Conservation (phyloP, 805 yeast species). For the Kodamaea hsintzibuensis region DNA sequence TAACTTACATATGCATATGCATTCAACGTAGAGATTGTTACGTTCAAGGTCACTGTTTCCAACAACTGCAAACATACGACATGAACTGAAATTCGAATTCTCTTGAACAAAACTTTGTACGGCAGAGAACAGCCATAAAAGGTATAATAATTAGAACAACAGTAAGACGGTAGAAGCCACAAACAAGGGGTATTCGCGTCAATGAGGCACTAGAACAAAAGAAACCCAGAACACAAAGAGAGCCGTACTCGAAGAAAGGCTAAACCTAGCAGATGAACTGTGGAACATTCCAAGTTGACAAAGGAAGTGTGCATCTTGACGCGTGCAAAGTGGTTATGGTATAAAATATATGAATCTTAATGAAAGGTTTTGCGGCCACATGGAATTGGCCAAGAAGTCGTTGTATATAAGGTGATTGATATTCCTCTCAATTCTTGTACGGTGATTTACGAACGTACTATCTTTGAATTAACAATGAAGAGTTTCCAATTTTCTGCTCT, state of each 20-base stretch:
- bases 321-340: background rate
- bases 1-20: too few species aligned
- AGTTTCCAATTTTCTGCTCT: background rate
- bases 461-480: constrained; percentile 1
- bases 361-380: background rate
- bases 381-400: background rate
- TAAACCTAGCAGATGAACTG: background rate
- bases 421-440: background rate
- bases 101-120: background rate
- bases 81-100: background rate
- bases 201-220: background rate
- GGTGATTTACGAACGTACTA: background rate
- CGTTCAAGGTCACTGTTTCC: background rate
- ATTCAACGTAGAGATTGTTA: too few species aligned
- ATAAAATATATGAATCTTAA: background rate
- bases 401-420: background rate
- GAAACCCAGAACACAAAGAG: background rate
- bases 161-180: background rate
- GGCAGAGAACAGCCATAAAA: background rate
- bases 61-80: background rate
- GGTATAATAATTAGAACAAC: background rate
- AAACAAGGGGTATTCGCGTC: background rate
- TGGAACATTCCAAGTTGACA: background rate
- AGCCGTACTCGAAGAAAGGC: background rate
- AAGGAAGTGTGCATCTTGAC: background rate